Evolutionary conservation across 805 yeast species (phyloP).

Genomic region (Pichia cabralensis): DNA sequence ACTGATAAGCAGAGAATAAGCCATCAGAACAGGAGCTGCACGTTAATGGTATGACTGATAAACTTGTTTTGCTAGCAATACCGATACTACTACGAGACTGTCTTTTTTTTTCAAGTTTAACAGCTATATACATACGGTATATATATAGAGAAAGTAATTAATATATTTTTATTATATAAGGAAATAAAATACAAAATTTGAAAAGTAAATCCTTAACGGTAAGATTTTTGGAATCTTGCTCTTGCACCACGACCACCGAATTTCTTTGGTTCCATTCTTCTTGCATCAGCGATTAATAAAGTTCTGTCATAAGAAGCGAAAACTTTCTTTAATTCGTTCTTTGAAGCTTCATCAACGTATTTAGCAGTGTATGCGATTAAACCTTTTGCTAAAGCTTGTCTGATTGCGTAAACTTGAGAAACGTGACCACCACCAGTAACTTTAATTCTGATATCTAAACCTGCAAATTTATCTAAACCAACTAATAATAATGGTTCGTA

Average conservation of each 20-base stretch:
- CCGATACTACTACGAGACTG: too few species aligned
- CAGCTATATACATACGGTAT: too few species aligned
- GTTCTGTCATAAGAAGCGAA: constrained; percentile 98
- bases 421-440: constrained; percentile 99
- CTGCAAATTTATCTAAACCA: constrained; percentile 97
- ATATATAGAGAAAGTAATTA: too few species aligned
- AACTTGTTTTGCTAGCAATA: too few species aligned
- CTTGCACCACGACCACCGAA: constrained; percentile 99
- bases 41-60: too few species aligned
- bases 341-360: constrained; percentile 98
- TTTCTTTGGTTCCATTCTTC: constrained; percentile 99
- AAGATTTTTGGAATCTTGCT: constrained; percentile 99
- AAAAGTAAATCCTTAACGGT: constrained; percentile 70
- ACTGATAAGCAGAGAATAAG: too few species aligned
- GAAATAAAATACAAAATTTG: too few species aligned
- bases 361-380: constrained; percentile 99
- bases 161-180: too few species aligned
- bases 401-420: constrained; percentile 98
- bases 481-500: constrained; percentile 98
- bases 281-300: constrained; percentile 97
- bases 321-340: constrained; percentile 98
- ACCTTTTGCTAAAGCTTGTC: constrained; percentile 99
- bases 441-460: constrained; percentile 97
- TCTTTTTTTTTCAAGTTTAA: too few species aligned
- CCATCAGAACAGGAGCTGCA: too few species aligned